A percentile compares a stretch with the other conserved stretches of the same genome.
phyloP scores from a whole-genome alignment of 257 asterid genomes.

The Cynanchum wilfordii region DNA sequence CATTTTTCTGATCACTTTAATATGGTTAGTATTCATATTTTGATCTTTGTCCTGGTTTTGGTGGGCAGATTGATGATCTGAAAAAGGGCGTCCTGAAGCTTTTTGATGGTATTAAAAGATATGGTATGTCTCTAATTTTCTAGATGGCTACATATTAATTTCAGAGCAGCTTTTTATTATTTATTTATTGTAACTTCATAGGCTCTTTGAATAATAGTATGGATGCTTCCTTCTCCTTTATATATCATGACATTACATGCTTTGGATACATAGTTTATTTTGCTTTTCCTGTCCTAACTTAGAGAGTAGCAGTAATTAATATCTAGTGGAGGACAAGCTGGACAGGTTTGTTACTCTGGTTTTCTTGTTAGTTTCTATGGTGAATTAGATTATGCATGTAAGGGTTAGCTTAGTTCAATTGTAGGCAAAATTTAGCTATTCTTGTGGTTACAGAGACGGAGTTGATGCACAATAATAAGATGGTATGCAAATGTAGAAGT shows the following conservation, averaged over 20 bases:
- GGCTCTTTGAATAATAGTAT: background rate
- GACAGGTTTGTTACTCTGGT: background rate
- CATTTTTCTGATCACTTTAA: background rate
- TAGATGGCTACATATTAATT: background rate
- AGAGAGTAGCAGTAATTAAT: background rate
- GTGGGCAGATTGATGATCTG: constrained; percentile 59
- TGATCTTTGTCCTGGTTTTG: constrained; percentile 11
- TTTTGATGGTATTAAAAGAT: constrained; percentile 77
- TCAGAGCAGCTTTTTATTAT: background rate
- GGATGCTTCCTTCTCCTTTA: background rate
- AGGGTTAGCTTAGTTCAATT: background rate
- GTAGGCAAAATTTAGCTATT: background rate
- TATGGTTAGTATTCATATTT: background rate
- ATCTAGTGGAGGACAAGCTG: background rate
- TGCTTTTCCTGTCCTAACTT: background rate
- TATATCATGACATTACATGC: background rate
- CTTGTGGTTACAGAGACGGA: background rate
- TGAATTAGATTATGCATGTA: background rate
- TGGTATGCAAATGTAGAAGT: background rate
- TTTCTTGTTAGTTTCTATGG: background rate
- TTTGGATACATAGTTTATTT: background rate
- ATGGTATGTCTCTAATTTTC: constrained; percentile 40
- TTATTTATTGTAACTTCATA: background rate
- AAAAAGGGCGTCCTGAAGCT: constrained; percentile 73
- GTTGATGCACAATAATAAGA: background rate